Percentiles rank a stretch among this genome's conserved stretches.
These are phyloP conservation scores for Phytophthora crassamura DNA, from an alignment of 352 stramenopile species.

Conservation along the genomic window DNA sequence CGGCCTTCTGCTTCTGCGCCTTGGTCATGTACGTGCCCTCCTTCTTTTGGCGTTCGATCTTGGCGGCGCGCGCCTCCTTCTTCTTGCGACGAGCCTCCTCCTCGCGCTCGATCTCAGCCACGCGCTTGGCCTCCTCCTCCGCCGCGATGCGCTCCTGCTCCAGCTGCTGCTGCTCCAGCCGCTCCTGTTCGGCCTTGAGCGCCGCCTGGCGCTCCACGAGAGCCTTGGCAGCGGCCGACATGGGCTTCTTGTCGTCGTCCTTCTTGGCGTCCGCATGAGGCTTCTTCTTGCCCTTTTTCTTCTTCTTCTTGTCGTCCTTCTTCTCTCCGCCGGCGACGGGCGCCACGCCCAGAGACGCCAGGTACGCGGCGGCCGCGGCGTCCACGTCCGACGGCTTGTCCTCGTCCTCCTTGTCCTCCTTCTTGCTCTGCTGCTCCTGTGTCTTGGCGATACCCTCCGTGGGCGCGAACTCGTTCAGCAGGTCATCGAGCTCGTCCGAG, in stretches of 20 bases:
- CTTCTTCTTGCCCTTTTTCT: constrained; percentile 89
- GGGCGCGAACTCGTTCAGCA: constrained; percentile 76
- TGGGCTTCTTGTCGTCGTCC: constrained; percentile 74
- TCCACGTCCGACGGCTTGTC: constrained; percentile 52
- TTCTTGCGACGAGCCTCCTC: constrained; percentile 83
- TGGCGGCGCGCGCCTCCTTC: constrained; percentile 84
- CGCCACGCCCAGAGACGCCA: constrained; percentile 78
- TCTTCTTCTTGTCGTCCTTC: constrained; percentile 87
- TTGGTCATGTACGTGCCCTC: constrained; percentile 99
- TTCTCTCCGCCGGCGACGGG: constrained; percentile 59
- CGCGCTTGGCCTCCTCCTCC: constrained; percentile 70
- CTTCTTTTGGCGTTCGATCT: constrained; percentile 95
- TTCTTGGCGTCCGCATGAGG: constrained; percentile 60
- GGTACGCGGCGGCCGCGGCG: constrained; percentile 73
- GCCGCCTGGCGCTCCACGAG: constrained; percentile 78
- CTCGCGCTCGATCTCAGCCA: constrained; percentile 50
- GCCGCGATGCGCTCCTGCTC: constrained; percentile 70
- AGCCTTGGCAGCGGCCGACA: constrained; percentile 74
- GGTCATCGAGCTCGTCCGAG: constrained; percentile 72
- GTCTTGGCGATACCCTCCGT: constrained; percentile 12
- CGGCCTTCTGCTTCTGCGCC: constrained; percentile 95
- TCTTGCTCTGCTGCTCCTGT: constrained; percentile 20
- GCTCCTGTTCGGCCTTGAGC: constrained; percentile 79
- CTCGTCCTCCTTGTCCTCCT: constrained; percentile 20
- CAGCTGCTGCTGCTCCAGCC: constrained; percentile 57